Conservation (phyloP, 495 filamentous ascomycete species). For the Hyaloscypha variabilis region DNA sequence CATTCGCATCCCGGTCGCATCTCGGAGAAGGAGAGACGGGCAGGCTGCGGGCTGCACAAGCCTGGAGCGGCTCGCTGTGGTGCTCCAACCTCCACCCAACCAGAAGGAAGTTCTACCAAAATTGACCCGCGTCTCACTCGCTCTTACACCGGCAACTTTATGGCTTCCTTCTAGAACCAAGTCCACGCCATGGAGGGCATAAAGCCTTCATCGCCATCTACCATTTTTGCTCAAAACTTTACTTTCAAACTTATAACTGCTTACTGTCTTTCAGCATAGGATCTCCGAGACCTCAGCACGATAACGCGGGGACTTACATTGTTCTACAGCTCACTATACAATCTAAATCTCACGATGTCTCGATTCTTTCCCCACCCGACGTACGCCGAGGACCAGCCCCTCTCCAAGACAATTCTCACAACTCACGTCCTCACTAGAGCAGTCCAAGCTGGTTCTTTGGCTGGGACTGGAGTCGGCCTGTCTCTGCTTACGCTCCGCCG, state of each 20-base stretch:
- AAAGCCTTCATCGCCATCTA: neutral
- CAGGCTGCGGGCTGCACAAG: too few species aligned
- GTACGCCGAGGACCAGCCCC: conserved; percentile 65
- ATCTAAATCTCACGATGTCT: conserved; percentile 42
- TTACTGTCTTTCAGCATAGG: conserved; percentile 31
- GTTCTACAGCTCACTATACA: neutral
- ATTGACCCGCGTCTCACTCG: too few species aligned
- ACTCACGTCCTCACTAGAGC: conserved; percentile 60
- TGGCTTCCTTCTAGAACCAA: too few species aligned
- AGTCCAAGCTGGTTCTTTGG: conserved; percentile 47
- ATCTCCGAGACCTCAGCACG: conserved; percentile 25
- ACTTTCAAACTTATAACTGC: neutral
- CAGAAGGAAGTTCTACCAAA: too few species aligned
- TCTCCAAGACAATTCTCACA: conserved; percentile 52
- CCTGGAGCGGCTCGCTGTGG: too few species aligned
- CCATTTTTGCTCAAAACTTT: neutral
- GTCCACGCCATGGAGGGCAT: too few species aligned
- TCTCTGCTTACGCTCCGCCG: conserved; percentile 18
- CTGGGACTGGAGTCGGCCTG: conserved; percentile 39
- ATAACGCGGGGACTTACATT: neutral
- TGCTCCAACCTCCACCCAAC: too few species aligned
- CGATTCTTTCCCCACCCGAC: conserved; percentile 52
- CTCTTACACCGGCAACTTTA: too few species aligned
- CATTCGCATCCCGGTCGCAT: too few species aligned
- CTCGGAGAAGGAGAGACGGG: too few species aligned